Conservation (phyloP, 495 filamentous ascomycete genomes). For the Lophiotrema nucula region DNA sequence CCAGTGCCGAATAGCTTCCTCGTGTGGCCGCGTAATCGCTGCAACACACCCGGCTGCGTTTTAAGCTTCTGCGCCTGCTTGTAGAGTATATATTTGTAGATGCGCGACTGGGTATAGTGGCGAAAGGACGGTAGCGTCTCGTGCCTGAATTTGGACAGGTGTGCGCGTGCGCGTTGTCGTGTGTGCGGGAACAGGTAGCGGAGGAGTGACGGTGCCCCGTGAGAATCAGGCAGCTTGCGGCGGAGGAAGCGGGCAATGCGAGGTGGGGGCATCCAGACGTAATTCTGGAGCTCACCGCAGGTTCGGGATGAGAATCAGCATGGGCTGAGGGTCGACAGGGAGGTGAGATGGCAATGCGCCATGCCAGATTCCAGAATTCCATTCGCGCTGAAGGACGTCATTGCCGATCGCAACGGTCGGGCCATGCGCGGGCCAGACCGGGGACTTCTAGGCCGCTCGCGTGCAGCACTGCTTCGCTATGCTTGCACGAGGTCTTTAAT, state of each 20-base stretch:
- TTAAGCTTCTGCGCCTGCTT: constrained; percentile 51
- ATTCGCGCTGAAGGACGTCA: no score
- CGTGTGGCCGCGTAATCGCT: constrained; percentile 30
- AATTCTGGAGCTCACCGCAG: not conserved
- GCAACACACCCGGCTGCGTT: constrained; percentile 29
- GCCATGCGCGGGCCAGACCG: no score
- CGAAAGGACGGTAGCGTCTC: constrained; percentile 70
- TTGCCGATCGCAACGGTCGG: no score
- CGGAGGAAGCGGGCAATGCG: constrained; percentile 14
- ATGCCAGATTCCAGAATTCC: no score
- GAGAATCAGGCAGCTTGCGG: constrained; percentile 22
- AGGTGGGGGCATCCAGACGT: constrained; percentile 26
- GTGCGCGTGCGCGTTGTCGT: constrained; percentile 59
- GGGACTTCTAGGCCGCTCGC: no score
- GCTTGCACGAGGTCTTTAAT: no score
- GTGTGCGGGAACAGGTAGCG: constrained; percentile 59
- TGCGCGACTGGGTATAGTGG: constrained; percentile 65
- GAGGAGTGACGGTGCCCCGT: constrained; percentile 47
- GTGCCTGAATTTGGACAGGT: constrained; percentile 65
- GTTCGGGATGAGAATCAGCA: no score
- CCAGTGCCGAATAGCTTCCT: constrained; percentile 20
- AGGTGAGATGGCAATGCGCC: no score
- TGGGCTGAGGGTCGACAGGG: no score
- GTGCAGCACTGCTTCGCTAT: no score
- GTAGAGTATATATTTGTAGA: constrained; percentile 70